Base-by-base conservation (phyloP, 805 yeast genomes). In the Yamadazyma endophytica region DNA sequence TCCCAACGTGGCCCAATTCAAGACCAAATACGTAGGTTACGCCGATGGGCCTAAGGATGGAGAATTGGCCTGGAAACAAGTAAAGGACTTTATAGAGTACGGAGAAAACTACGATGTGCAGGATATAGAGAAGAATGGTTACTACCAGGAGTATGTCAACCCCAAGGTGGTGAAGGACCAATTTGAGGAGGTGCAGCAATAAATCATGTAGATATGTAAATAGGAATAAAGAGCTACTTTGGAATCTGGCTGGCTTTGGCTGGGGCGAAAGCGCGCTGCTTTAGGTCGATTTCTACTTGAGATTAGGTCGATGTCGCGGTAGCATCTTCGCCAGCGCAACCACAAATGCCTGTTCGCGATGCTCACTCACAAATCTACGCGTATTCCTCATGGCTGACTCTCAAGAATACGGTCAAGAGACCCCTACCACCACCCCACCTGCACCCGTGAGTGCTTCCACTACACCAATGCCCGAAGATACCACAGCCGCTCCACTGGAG, bases 11-110 rank as follows among this genome's bases (percentile, higher is more conserved):
- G 89, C 95, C 7, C 73, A 75, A 46, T 71, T 88, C 28, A 68
- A 64, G 41, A 88, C 87, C 53, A 65, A 69, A 20, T 87, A 66
- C 52, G 63, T 64, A 33, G 96, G 96, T 5, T 90, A 73, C 54
- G 44, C 54, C 17, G 77, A 77, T 49, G 90, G 89, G 19, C 75
- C 86, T 26, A 68, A 75, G 28, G 95, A 86, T 54, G 79, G 90
- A 8, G 73, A 77, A 33, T 68, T 85, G 31, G 82, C 85, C 40
- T 68, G 85, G 46, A 71, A 77, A 26, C 85, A 84, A 53, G 68
- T 86, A 32, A 74, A 73, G 50, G 86, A 85, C 45, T 92, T 76
- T 53, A 73, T 92, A 13, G 82, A 77, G 54, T 64, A 76, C 34
- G 97, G 97, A 1, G 76, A 37, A 68, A 70, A 50, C 46, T 63